phyloP scores from a whole-genome alignment of 2,329 filamentous ascomycete genomes.

The Fusarium incarnatum region DNA sequence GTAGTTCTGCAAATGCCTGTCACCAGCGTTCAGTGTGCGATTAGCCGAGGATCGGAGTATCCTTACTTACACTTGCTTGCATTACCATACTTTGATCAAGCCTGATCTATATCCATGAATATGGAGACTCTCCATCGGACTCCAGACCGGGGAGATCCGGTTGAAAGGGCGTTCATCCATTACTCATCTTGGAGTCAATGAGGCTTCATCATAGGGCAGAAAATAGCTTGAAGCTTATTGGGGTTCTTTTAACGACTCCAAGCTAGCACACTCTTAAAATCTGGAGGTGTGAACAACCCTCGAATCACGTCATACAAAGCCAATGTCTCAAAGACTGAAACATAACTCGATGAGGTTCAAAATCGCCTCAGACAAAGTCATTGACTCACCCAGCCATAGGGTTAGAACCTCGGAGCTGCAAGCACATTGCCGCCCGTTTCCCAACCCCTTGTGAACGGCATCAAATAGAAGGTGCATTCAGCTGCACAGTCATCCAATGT shows the following conservation, averaged over 20 bases:
- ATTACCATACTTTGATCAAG: neutral
- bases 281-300: neutral
- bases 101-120: neutral
- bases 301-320: conserved; percentile 7
- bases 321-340: conserved; percentile 14
- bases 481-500: conserved; percentile 28
- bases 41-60: neutral
- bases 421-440: conserved; percentile 17
- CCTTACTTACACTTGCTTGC: neutral
- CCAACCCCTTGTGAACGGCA: neutral
- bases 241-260: neutral
- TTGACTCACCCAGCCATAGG: conserved; percentile 9
- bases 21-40: neutral
- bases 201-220: neutral
- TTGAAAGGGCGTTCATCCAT: neutral
- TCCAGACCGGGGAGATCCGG: neutral
- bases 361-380: conserved; percentile 22
- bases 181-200: neutral
- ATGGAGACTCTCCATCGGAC: neutral
- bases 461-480: conserved; percentile 28
- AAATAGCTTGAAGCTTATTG: neutral
- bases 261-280: neutral
- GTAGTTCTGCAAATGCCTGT: neutral
- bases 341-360: conserved; percentile 9
- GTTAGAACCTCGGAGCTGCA: neutral